Base-by-base conservation (phyloP, 805 yeast genomes). In the Yamadazyma nakazawae region DNA sequence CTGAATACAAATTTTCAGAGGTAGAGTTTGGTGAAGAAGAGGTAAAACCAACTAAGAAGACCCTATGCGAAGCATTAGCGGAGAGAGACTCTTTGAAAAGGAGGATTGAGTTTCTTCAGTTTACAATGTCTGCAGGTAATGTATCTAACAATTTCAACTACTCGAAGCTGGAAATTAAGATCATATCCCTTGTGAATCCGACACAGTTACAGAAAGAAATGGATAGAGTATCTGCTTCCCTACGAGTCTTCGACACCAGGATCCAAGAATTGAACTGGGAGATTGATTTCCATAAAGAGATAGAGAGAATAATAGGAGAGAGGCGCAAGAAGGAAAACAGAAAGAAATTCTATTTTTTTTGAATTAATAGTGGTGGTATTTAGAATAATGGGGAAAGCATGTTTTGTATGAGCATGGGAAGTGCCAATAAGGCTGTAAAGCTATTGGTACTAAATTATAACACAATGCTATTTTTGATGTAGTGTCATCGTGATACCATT, bases 191-290 rank as follows among this genome's bases (percentile, higher is more conserved):
- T 3, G 26, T 48, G 6, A 38, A 46, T 25, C 37, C 35, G 3
- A 28, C 37, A 17, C 13, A 21, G 10, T 21, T 37, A 3, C 51
- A 44, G 42, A 40, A 44, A 12, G 25, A 16, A 18, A 37, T 34
- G 8, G 49, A 51, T 32, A 24, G 12, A 5, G 31, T 49, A 11
- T 38, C 53, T 2, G 37, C 21, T 24, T 11, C 32, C 8, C 37
- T 49, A n/a, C 28, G 54, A 24, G 38, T 46, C 1, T 11, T 51
- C n/a, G 54, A 51, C 40, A 30, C 52, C 10, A 43, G 30, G 17
- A 51, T 51, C 28, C 54, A 51, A 28, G 53, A 51, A 34, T 13
- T 19, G 17, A 51, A 51, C 25, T 51, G 54, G 54, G 39, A 44
- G 6, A 47, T 47, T 12, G 53, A 51, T 21, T 44, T 51, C 12